These are phyloP conservation scores for Ceratobasidium sp. DNA, from an alignment of 1,284 basidiomycete species.

Conservation along the genomic window DNA sequence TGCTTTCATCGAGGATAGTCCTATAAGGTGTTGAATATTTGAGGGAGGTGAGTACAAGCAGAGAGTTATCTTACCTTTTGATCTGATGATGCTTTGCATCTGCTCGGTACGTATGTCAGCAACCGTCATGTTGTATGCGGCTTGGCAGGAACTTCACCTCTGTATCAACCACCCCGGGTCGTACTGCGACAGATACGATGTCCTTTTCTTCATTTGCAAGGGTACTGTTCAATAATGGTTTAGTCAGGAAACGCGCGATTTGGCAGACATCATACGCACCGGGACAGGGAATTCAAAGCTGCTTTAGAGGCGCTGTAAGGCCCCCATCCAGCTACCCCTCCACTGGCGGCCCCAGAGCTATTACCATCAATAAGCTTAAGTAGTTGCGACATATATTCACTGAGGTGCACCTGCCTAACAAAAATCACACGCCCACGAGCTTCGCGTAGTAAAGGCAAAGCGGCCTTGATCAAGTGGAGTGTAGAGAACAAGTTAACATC, in stretches of 20 bases:
- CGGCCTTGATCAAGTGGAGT: conserved; percentile 66
- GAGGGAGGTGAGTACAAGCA: background rate
- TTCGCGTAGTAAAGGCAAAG: conserved; percentile 70
- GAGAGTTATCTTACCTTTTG: conserved; percentile 49
- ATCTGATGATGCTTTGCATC: conserved; percentile 72
- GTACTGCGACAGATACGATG: conserved; percentile 75
- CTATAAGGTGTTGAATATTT: background rate
- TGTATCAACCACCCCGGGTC: conserved; percentile 87
- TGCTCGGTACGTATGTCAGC: conserved; percentile 46
- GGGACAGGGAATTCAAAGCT: conserved; percentile 82
- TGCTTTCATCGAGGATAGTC: conserved; percentile 54
- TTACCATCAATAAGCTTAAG: background rate
- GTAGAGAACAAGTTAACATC: conserved; percentile 88
- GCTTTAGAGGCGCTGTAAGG: conserved; percentile 84
- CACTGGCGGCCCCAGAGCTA: conserved; percentile 79
- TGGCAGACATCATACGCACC: conserved; percentile 51
- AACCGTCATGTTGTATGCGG: conserved; percentile 30
- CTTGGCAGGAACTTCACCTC: conserved; percentile 51
- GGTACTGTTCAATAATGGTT: conserved; percentile 59
- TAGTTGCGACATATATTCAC: no score
- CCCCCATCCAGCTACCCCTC: conserved; percentile 71
- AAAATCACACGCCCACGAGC: conserved; percentile 75
- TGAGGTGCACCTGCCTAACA: conserved; percentile 48
- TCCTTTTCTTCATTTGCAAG: conserved; percentile 79
- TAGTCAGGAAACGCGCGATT: background rate